Conservation (phyloP, 768 basidiomycete species). For the Collybia sp. region DNA sequence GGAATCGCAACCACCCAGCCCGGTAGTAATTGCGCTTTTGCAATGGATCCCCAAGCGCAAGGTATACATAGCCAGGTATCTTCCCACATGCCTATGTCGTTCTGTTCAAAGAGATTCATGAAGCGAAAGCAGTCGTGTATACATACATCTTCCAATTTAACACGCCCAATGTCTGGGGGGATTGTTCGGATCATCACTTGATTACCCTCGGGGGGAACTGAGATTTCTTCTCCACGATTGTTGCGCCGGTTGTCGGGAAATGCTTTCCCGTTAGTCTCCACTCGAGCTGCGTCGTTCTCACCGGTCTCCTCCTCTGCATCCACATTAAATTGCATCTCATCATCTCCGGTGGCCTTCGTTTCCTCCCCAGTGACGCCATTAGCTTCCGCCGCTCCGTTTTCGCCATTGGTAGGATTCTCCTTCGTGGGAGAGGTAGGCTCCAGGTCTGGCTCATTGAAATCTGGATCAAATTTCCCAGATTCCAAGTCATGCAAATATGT, state of each 20-base stretch:
- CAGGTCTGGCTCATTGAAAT: conserved; percentile 56
- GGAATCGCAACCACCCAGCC: conserved; percentile 89
- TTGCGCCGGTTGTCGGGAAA: conserved; percentile 37
- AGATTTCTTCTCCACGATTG: conserved; percentile 69
- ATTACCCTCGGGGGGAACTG: conserved; percentile 72
- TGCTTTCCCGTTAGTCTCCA: conserved; percentile 56
- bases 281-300: conserved; percentile 52
- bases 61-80: conserved; percentile 79
- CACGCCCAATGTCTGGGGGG: conserved; percentile 86
- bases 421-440: conserved; percentile 49
- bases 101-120: conserved; percentile 6
- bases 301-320: conserved; percentile 69
- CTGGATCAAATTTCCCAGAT: conserved; percentile 80
- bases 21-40: conserved; percentile 94
- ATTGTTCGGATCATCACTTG: conserved; percentile 95
- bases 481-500: conserved; percentile 78
- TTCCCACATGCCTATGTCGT: conserved; percentile 66
- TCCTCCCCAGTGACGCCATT: conserved; percentile 46
- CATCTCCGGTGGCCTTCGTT: conserved; percentile 51
- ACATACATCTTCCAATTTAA: conserved; percentile 85
- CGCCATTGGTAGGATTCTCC: conserved; percentile 44
- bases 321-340: conserved; percentile 71
- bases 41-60: conserved; percentile 88
- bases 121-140: conserved; percentile 3
- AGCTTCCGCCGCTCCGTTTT: conserved; percentile 28